phyloP scores from a whole-genome alignment of 2,329 filamentous ascomycete genomes.

The Sclerotiophoma versabilis region DNA sequence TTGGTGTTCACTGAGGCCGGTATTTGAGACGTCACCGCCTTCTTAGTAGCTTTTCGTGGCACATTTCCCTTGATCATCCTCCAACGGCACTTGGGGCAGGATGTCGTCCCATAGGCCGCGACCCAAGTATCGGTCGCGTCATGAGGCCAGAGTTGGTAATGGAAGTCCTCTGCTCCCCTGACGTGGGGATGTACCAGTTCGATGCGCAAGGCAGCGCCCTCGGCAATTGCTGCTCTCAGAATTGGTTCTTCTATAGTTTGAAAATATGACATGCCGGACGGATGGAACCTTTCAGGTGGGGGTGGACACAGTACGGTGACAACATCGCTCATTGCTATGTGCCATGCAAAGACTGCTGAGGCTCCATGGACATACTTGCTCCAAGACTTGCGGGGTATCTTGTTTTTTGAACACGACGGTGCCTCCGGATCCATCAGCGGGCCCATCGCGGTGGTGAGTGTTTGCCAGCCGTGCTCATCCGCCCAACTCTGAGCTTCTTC shows the following conservation, averaged over 20 bases:
- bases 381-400: conserved; percentile 12
- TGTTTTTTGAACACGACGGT: conserved; percentile 18
- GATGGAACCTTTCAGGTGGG: conserved; percentile 37
- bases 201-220: conserved; percentile 22
- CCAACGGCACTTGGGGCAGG: background rate
- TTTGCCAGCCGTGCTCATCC: conserved; percentile 33
- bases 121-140: conserved; percentile 25
- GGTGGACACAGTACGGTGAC: conserved; percentile 35
- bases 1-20: background rate
- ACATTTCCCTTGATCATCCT: background rate
- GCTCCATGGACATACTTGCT: conserved; percentile 32
- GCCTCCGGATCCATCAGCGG: conserved; percentile 26
- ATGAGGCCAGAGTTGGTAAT: conserved; percentile 35
- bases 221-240: conserved; percentile 26
- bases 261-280: conserved; percentile 31
- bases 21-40: background rate
- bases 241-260: conserved; percentile 32
- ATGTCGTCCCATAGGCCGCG: background rate
- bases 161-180: conserved; percentile 30
- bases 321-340: conserved; percentile 26
- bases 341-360: conserved; percentile 35
- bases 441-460: conserved; percentile 36
- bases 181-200: conserved; percentile 37
- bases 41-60: background rate
- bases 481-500: conserved; percentile 32